phyloP scores from a whole-genome alignment of 78 protist species.

The Guillardia theta region DNA sequence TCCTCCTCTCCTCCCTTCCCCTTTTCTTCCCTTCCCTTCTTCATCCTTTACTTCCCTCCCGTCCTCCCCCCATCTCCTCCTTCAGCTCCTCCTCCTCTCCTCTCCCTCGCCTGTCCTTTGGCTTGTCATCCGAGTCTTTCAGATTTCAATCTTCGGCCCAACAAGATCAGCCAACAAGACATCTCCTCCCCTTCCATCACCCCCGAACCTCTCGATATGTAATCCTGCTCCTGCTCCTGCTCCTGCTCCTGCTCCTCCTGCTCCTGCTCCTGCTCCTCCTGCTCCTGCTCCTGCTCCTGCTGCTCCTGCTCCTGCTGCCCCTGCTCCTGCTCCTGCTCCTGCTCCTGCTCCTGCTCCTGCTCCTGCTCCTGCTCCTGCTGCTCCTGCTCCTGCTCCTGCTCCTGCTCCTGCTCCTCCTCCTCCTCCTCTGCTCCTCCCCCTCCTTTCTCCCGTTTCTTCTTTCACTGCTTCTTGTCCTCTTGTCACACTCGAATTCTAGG shows the following conservation, averaged over 20 bases:
- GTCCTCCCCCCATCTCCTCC: neutral
- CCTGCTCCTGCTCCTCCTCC: neutral
- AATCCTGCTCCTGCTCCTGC: neutral
- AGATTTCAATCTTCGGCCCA: too few relatives aligned
- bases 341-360: neutral
- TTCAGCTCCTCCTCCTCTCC: neutral
- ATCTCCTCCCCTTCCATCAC: too few relatives aligned
- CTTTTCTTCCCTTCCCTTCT: neutral
- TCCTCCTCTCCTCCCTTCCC: neutral
- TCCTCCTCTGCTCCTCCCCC: neutral
- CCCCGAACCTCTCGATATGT: too few relatives aligned
- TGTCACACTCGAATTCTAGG: neutral
- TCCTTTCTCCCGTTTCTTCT: neutral
- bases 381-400: neutral
- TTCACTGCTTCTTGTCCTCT: neutral
- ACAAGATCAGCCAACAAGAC: too few relatives aligned
- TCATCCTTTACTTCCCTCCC: neutral
- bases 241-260: neutral
- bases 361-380: neutral
- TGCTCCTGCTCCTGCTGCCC: neutral
- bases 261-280: neutral
- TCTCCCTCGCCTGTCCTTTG: neutral
- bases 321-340: too few relatives aligned
- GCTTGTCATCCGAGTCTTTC: too few relatives aligned
- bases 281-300: neutral